Percentiles rank a stretch among this genome's conserved stretches.
Conservation (phyloP, 768 basidiomycete genomes). For the Boletus vermiculosoides region DNA sequence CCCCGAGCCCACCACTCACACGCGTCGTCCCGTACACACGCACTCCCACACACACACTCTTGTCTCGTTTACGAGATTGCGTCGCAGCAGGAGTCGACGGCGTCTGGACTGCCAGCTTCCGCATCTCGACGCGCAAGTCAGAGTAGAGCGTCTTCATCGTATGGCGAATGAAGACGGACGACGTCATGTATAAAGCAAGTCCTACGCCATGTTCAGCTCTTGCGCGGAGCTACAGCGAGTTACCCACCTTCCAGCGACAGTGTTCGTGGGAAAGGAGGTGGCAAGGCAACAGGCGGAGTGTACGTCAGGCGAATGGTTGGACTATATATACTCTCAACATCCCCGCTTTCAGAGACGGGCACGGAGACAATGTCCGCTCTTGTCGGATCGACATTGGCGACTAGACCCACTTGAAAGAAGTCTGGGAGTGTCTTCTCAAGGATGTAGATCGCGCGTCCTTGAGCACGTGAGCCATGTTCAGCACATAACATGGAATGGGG, state of each 20-base stretch:
- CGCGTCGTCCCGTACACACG: slow-evolving; percentile 57
- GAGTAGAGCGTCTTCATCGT: slow-evolving; percentile 75
- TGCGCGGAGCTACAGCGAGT: not conserved
- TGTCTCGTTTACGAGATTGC: slow-evolving; percentile 42
- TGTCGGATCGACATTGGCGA: slow-evolving; percentile 51
- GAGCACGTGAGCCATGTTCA: not conserved
- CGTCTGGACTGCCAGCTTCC: slow-evolving; percentile 41
- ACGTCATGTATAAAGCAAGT: slow-evolving; percentile 68
- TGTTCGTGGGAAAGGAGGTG: slow-evolving; percentile 66
- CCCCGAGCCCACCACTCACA: slow-evolving; percentile 57
- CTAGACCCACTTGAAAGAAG: slow-evolving; percentile 68
- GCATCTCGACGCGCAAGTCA: slow-evolving; percentile 56
- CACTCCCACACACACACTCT: slow-evolving; percentile 54
- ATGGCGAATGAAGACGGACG: slow-evolving; percentile 66
- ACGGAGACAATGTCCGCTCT: slow-evolving; percentile 32
- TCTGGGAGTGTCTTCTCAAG: slow-evolving; percentile 67
- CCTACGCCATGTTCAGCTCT: slow-evolving; percentile 46
- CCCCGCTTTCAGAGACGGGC: slow-evolving; percentile 28
- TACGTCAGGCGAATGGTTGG: slow-evolving; percentile 61
- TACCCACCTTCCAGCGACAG: slow-evolving; percentile 66
- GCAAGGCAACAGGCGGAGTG: slow-evolving; percentile 64
- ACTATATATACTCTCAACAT: slow-evolving; percentile 57
- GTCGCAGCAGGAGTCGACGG: not conserved
- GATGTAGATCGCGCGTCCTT: slow-evolving; percentile 71
- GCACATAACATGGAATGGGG: not conserved